phyloP scores from a whole-genome alignment of 306 rosid species.

The Aeschynomene evenia region DNA sequence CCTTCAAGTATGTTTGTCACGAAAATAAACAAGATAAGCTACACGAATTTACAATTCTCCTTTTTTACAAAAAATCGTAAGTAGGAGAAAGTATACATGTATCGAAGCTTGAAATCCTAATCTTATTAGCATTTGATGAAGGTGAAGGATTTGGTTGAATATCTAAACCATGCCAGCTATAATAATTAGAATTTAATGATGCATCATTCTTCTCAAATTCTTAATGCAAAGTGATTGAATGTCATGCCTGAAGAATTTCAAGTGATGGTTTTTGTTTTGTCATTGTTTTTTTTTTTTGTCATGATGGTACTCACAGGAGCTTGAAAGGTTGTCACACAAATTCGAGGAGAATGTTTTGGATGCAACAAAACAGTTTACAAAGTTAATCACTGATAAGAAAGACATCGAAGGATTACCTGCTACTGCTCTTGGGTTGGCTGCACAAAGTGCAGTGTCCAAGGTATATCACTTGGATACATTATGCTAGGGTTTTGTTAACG shows the following conservation, averaged over 20 bases:
- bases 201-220: not conserved
- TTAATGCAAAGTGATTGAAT: constrained; percentile 10
- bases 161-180: not conserved
- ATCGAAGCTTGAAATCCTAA: constrained; percentile 4
- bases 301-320: constrained; percentile 56
- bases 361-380: constrained; percentile 92
- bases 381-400: constrained; percentile 71
- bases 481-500: constrained; percentile 5
- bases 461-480: constrained; percentile 36
- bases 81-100: not conserved
- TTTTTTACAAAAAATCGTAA: not conserved
- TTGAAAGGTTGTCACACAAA: constrained; percentile 72
- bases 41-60: constrained; percentile 7
- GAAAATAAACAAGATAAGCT: constrained; percentile 5
- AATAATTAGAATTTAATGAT: constrained; percentile 2
- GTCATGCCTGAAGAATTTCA: not conserved
- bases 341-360: constrained; percentile 89
- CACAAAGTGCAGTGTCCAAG: constrained; percentile 91
- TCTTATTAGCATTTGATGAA: not conserved
- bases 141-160: not conserved
- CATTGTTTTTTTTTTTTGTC: not conserved
- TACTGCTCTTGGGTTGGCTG: constrained; percentile 94
- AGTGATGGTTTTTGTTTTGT: not conserved
- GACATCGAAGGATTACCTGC: constrained; percentile 90
- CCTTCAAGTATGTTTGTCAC: not conserved